Evolutionary conservation across 805 yeast species (phyloP).

Genomic region (Sugiyamaella smithiae): DNA sequence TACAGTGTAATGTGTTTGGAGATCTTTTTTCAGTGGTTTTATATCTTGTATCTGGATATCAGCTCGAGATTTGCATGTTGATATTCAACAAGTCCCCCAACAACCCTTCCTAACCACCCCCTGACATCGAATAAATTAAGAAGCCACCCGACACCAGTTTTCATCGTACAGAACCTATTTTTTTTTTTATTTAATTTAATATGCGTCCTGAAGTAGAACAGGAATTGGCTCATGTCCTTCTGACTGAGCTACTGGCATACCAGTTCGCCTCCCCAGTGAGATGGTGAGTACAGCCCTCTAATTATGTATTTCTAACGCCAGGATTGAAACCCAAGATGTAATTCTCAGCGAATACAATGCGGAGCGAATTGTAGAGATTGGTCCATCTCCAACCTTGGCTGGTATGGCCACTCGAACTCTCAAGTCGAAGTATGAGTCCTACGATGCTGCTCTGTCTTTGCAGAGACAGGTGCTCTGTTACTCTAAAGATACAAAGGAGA

Average conservation of each 20-base stretch:
- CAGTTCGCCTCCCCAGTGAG: conserved; percentile 99
- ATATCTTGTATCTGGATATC: too few relatives aligned
- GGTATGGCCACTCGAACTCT: conserved; percentile 99
- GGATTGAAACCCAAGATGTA: conserved; percentile 97
- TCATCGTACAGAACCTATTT: background rate
- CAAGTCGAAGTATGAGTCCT: conserved; percentile 92
- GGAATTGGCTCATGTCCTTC: conserved; percentile 89
- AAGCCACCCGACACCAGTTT: too few relatives aligned
- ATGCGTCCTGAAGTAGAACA: conserved; percentile 97
- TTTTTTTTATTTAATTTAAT: background rate
- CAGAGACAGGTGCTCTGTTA: conserved; percentile 94
- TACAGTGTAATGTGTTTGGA: too few relatives aligned
- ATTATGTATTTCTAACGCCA: conserved; percentile 8
- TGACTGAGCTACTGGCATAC: conserved; percentile 95
- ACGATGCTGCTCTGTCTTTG: conserved; percentile 92
- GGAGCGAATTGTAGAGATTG: conserved; percentile 96
- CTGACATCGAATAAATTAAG: background rate
- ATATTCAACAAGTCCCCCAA: conserved; percentile 6
- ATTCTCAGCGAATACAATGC: conserved; percentile 90
- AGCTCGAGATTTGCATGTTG: too few relatives aligned
- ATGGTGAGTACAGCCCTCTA: conserved; percentile 51
- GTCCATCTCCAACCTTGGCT: conserved; percentile 97
- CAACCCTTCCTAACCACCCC: conserved; percentile 5
- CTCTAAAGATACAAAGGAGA: conserved; percentile 93
- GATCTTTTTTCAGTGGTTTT: too few relatives aligned